Conservation (phyloP, 805 yeast species). For the Hanseniaspora hatyaiensis region DNA sequence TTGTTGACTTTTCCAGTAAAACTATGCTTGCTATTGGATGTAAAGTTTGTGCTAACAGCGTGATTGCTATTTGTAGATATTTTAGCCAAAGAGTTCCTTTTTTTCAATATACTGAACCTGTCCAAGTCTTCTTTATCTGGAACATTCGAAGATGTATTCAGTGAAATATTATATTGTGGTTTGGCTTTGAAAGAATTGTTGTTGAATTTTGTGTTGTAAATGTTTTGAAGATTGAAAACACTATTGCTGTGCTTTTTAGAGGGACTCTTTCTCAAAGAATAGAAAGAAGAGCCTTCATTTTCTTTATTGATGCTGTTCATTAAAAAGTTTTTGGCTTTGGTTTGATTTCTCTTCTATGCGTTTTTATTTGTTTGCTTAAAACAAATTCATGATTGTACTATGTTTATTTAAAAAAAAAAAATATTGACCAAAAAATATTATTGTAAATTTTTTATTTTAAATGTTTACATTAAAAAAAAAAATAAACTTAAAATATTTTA, state of each 20-base stretch:
- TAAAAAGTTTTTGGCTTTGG: not conserved
- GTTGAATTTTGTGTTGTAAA: not conserved
- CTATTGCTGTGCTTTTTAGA: not conserved
- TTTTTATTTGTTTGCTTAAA: not conserved
- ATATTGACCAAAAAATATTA: too few species aligned
- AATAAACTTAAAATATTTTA: too few species aligned
- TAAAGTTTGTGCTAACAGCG: too few species aligned
- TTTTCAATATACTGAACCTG: constrained; percentile 9
- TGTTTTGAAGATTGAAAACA: not conserved
- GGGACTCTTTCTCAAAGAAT: not conserved
- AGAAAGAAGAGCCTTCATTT: not conserved
- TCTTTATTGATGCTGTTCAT: not conserved
- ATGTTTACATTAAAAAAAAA: not conserved
- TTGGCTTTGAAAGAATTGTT: not conserved
- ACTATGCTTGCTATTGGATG: too few species aligned
- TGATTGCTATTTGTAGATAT: too few species aligned
- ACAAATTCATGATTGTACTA: too few species aligned
- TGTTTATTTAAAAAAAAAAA: not conserved
- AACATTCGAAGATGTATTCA: not conserved
- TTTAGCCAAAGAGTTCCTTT: not conserved
- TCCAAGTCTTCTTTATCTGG: constrained; percentile 3
- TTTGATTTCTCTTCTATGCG: not conserved
- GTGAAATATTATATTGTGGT: not conserved
- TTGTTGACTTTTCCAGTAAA: too few species aligned
- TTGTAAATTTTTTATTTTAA: too few species aligned